These are phyloP conservation scores for Alternaria infectoria DNA, from an alignment of 2,329 filamentous ascomycete species.

Conservation along the genomic window DNA sequence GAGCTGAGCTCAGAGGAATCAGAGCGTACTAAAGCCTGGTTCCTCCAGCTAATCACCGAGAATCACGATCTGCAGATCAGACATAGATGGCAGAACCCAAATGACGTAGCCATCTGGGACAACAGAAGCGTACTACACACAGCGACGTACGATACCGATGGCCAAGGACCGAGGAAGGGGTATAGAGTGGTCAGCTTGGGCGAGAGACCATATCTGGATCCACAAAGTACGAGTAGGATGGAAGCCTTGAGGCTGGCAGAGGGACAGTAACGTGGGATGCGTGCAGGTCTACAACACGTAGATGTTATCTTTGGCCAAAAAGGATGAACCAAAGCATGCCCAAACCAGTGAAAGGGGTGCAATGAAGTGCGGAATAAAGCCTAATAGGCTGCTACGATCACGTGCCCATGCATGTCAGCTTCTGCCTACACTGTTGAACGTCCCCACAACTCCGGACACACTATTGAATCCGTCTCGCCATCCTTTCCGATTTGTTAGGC, in stretches of 20 bases:
- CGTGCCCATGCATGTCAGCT: not conserved
- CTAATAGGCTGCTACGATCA: not conserved
- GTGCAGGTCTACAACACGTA: not conserved
- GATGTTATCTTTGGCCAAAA: not conserved
- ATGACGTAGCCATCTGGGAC: slow-evolving; percentile 67
- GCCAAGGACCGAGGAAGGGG: slow-evolving; percentile 60
- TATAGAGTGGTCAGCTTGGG: slow-evolving; percentile 64
- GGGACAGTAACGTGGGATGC: not conserved
- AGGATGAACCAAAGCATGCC: not conserved
- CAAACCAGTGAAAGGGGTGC: no score
- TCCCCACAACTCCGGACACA: not conserved
- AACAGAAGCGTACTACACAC: slow-evolving; percentile 65
- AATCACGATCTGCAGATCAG: slow-evolving; percentile 61
- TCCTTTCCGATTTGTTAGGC: not conserved
- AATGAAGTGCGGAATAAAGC: no score
- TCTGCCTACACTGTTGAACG: not conserved
- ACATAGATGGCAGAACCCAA: slow-evolving; percentile 57
- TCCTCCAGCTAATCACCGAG: slow-evolving; percentile 51
- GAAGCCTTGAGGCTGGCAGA: slow-evolving; percentile 34
- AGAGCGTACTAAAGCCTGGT: slow-evolving; percentile 51
- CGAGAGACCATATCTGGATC: slow-evolving; percentile 63
- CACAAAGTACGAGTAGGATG: slow-evolving; percentile 55
- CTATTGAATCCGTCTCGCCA: not conserved
- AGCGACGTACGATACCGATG: slow-evolving; percentile 67
- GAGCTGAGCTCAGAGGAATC: slow-evolving; percentile 54